A percentile compares a stretch with the other conserved stretches of the same genome.
phyloP scores from a whole-genome alignment of 768 basidiomycete genomes.

The Ramaria sp. region DNA sequence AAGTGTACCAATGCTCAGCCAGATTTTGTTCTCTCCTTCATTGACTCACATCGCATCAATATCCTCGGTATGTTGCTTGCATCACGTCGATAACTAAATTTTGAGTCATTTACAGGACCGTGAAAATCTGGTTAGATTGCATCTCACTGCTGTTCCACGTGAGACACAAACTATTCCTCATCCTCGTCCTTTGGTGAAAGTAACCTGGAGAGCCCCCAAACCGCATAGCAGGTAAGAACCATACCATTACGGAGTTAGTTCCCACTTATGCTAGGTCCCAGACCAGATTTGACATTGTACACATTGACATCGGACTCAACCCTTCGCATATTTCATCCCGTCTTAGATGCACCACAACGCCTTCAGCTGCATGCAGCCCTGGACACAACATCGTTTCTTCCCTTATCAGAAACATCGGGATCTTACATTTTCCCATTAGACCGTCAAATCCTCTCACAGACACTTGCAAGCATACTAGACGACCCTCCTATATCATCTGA shows the following conservation, averaged over 20 bases:
- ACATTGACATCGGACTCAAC: constrained; percentile 77
- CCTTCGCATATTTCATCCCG: constrained; percentile 76
- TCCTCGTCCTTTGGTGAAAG: constrained; percentile 57
- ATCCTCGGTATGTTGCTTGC: constrained; percentile 34
- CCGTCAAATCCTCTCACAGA: constrained; percentile 41
- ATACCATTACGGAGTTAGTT: constrained; percentile 5
- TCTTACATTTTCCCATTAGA: constrained; percentile 65
- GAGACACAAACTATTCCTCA: constrained; percentile 60
- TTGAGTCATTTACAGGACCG: constrained; percentile 25
- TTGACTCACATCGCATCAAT: constrained; percentile 62
- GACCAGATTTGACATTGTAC: constrained; percentile 70
- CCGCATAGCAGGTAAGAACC: constrained; percentile 47
- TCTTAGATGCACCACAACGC: constrained; percentile 74
- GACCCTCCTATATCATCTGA: not conserved
- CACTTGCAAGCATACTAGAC: constrained; percentile 31
- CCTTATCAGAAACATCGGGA: constrained; percentile 21
- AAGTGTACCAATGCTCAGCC: constrained; percentile 39
- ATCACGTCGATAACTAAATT: not conserved
- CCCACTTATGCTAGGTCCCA: constrained; percentile 18
- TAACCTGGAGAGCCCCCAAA: constrained; percentile 65
- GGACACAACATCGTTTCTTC: constrained; percentile 55
- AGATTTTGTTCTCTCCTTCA: constrained; percentile 62
- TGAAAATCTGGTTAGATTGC: constrained; percentile 49
- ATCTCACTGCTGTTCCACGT: constrained; percentile 62
- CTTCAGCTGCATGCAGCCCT: constrained; percentile 78